Evolutionary conservation across 2,329 filamentous ascomycete genomes (phyloP), one percentile per base, ranked within the genome.

Genomic region (Ophiostoma angusticollis): DNA sequence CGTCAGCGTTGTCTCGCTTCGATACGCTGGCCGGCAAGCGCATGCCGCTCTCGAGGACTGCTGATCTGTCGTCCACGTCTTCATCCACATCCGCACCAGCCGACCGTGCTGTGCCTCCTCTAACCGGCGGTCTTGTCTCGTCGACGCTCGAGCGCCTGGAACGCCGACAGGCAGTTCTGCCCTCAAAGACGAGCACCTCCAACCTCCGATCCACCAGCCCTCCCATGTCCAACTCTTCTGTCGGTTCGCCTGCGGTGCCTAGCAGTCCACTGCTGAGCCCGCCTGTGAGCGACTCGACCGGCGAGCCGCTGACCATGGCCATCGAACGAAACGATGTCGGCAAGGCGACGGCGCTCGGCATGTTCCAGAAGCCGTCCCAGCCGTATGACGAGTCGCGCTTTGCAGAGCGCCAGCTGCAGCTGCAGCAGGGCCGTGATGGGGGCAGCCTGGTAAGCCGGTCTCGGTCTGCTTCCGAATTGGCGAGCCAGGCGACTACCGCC

Each of bases 321-420:
- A 70, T 91, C 11, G 75, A 84, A 43, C 79, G 82, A 0, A 77
- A 78, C 45, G 87, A 94, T 49, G 67, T 74, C 33, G 84, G 82
- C 37, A 93, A 91, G 54, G 82, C 84, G 5, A 93, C 84, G 0
- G 81, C 84, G 1, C 60, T 67, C 51, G 66, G 65, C 16, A 60
- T 70, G 18, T 69, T 72, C 43, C 80, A 80, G 47, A 85, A 85
- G 53, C 83, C 86, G 1, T 61, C 65, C 2, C 73, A 80, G 36
- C 72, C 77, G 7, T 94, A 91, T 49, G 84, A 93, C 51, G 87
- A 95, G 52, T 75, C 80, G 16, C 82, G 84, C 52, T 95, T 84
- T 51, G 73, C 83, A 5, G 80, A 93, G 53, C 75, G 85, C 31
- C 82, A 93, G 52, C 63, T 83, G 34, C 82, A 86, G 54, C 73